phyloP scores from a whole-genome alignment of 2,329 filamentous ascomycete genomes.

The Chalaropsis ovoidea region DNA sequence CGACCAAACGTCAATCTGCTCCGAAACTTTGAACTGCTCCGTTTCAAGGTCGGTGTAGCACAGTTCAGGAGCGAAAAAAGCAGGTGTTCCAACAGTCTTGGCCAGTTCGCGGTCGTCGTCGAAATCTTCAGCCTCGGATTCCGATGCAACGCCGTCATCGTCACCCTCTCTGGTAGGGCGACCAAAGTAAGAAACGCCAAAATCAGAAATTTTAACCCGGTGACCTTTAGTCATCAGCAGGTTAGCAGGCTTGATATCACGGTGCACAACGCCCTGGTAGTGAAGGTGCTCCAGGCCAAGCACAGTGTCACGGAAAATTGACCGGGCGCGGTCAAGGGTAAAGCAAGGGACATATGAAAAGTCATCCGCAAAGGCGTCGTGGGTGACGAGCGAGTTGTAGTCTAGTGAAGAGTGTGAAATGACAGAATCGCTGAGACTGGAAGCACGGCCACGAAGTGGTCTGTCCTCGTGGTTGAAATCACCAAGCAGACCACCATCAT shows the following conservation, averaged over 20 bases:
- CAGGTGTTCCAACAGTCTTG: conserved; percentile 93
- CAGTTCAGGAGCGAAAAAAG: conserved; percentile 93
- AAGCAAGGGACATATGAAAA: conserved; percentile 90
- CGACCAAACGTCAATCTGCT: conserved; percentile 95
- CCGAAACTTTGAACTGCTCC: conserved; percentile 68
- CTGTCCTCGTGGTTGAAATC: conserved; percentile 43
- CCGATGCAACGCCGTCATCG: conserved; percentile 60
- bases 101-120: conserved; percentile 94
- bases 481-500: background rate
- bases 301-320: conserved; percentile 83
- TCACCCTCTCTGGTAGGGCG: conserved; percentile 76
- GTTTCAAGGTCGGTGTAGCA: conserved; percentile 73
- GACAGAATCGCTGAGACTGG: conserved; percentile 70
- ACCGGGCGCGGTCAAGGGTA: conserved; percentile 70
- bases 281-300: conserved; percentile 88
- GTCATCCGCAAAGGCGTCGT: conserved; percentile 66
- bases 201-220: conserved; percentile 94
- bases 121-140: conserved; percentile 75
- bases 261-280: conserved; percentile 73
- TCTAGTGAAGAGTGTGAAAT: conserved; percentile 58
- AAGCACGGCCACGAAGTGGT: conserved; percentile 54
- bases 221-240: conserved; percentile 76
- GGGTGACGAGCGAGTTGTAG: conserved; percentile 45
- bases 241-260: conserved; percentile 83
- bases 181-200: conserved; percentile 95